phyloP scores from a whole-genome alignment of 345 rosid genomes.

The Lepidium africanum region DNA sequence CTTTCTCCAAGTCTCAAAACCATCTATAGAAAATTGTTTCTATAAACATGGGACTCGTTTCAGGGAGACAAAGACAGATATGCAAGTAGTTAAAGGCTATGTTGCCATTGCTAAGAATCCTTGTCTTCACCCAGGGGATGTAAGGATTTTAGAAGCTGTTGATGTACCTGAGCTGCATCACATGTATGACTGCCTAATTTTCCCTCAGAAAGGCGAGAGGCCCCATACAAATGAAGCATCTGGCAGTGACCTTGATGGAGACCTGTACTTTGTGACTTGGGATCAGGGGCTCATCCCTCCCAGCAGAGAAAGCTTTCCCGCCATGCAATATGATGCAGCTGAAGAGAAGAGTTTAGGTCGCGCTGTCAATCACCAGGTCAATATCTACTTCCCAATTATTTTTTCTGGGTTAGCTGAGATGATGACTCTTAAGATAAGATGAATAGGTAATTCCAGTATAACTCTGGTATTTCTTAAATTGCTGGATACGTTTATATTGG shows the following conservation, averaged over 20 bases:
- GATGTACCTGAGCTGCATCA: constrained; percentile 66
- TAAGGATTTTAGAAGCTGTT: constrained; percentile 86
- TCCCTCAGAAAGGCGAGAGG: constrained; percentile 87
- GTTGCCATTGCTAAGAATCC: constrained; percentile 85
- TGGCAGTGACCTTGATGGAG: constrained; percentile 97
- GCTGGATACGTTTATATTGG: background rate
- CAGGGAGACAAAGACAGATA: constrained; percentile 40
- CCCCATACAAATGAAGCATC: constrained; percentile 93
- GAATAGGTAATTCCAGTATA: background rate
- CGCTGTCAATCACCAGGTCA: constrained; percentile 58
- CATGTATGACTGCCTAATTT: constrained; percentile 76
- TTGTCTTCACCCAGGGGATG: constrained; percentile 92
- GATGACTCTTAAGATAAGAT: background rate
- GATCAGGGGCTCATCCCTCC: constrained; percentile 84
- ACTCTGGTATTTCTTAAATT: background rate
- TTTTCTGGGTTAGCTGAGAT: background rate
- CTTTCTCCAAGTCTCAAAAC: constrained; percentile 79
- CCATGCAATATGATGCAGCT: constrained; percentile 60
- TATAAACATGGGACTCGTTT: constrained; percentile 71
- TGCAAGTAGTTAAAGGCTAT: constrained; percentile 53
- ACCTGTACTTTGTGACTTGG: constrained; percentile 87
- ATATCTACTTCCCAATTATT: background rate
- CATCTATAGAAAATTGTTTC: constrained; percentile 65
- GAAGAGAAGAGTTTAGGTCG: constrained; percentile 29
- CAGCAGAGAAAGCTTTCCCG: constrained; percentile 54